Evolutionary conservation across 2,329 filamentous ascomycete genomes (phyloP).

Genomic region (Mycosphaerelloides madeirae): DNA sequence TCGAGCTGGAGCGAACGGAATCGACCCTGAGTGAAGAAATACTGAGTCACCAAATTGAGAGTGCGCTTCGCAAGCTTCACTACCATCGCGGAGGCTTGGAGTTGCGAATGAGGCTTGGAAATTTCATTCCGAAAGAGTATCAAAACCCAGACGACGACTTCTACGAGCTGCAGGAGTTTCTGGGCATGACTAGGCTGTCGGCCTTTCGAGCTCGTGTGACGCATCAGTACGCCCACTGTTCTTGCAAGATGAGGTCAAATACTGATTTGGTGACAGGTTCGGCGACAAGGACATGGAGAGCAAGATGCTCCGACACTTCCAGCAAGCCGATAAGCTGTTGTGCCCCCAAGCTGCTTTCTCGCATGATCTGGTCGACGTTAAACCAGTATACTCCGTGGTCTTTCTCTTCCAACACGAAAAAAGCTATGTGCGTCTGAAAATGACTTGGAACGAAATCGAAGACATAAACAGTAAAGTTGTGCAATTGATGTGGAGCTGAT

Average conservation of each 20-base stretch:
- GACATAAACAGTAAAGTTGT: background rate
- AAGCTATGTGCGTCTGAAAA: conserved; percentile 23
- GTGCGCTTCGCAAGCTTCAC: conserved; percentile 28
- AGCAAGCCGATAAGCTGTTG: conserved; percentile 20
- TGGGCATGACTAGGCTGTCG: conserved; percentile 27
- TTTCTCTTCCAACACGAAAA: conserved; percentile 26
- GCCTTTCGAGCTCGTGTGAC: conserved; percentile 29
- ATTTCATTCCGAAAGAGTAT: conserved; percentile 27
- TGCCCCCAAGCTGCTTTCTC: conserved; percentile 19
- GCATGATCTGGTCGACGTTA: conserved; percentile 21
- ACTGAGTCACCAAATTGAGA: conserved; percentile 18
- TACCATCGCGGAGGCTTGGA: conserved; percentile 33
- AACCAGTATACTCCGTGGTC: conserved; percentile 26
- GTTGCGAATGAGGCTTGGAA: conserved; percentile 35
- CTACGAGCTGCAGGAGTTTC: conserved; percentile 30
- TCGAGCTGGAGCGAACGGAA: background rate
- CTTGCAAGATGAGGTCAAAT: background rate
- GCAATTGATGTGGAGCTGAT: too few species aligned
- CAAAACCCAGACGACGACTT: conserved; percentile 15
- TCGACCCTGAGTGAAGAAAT: conserved; percentile 8
- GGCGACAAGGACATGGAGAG: conserved; percentile 22
- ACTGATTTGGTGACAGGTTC: conserved; percentile 22
- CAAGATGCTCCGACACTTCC: conserved; percentile 16
- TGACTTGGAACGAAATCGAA: conserved; percentile 23
- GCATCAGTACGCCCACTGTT: conserved; percentile 30